Conservation (phyloP, 306 rosid genomes). For the Abrus precatorius region DNA sequence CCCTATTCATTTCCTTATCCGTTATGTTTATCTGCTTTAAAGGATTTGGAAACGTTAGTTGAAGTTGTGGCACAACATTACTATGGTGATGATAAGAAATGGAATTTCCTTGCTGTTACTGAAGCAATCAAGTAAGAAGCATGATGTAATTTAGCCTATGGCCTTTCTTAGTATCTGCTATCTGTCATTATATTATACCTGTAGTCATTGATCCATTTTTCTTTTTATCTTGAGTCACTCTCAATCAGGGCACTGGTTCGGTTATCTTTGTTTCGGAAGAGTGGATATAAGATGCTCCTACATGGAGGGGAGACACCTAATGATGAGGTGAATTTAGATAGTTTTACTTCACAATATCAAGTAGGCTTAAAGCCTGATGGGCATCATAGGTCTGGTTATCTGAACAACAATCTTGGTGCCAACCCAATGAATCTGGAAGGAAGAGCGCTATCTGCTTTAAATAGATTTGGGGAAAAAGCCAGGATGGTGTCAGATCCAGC, state of each 20-base stretch:
- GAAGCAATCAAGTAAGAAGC: constrained; percentile 86
- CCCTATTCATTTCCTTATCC: constrained; percentile 75
- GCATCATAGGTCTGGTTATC: constrained; percentile 53
- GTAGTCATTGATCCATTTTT: constrained; percentile 22
- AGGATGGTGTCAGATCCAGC: constrained; percentile 66
- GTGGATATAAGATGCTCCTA: constrained; percentile 92
- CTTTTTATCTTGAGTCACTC: constrained; percentile 49
- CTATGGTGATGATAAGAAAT: constrained; percentile 87
- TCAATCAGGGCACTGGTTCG: constrained; percentile 80
- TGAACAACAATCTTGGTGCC: constrained; percentile 53
- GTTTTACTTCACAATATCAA: constrained; percentile 55
- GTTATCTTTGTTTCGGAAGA: constrained; percentile 79
- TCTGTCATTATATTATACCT: constrained; percentile 31
- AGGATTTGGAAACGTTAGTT: constrained; percentile 89
- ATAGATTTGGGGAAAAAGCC: constrained; percentile 83
- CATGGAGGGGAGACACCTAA: constrained; percentile 84
- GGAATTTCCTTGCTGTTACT: constrained; percentile 91
- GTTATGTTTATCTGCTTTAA: constrained; percentile 86
- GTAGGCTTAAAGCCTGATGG: constrained; percentile 50
- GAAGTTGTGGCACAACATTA: constrained; percentile 93
- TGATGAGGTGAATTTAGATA: constrained; percentile 49
- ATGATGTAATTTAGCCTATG: constrained; percentile 30
- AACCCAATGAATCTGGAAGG: constrained; percentile 80
- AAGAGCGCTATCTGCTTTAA: constrained; percentile 87
- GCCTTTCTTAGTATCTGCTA: constrained; percentile 38